A percentile compares a stretch with the other conserved stretches of the same genome.
Evolutionary conservation across 2,329 filamentous ascomycete genomes (phyloP).

Genomic region (Myriosclerotinia curreyana): DNA sequence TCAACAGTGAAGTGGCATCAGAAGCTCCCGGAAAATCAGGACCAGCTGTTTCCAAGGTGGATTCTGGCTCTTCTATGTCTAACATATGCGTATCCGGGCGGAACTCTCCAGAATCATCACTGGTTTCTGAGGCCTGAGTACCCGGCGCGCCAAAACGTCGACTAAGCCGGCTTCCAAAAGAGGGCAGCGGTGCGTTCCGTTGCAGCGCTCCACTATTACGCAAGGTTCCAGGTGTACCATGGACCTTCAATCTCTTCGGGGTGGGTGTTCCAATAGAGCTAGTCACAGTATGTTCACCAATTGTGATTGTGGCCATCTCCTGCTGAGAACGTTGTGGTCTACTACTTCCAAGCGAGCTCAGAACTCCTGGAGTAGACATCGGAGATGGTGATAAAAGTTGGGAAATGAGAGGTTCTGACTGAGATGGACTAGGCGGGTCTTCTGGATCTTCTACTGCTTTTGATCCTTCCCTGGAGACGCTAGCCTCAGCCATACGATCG

Average conservation of each 20-base stretch:
- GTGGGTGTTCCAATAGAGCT: constrained; percentile 36
- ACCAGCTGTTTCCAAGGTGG: constrained; percentile 26
- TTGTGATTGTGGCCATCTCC: constrained; percentile 39
- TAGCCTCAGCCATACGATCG: constrained; percentile 32
- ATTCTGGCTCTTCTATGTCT: constrained; percentile 24
- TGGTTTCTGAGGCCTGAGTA: constrained; percentile 20
- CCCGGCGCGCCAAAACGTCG: constrained; percentile 37
- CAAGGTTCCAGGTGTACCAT: constrained; percentile 21
- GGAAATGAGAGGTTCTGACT: constrained; percentile 30
- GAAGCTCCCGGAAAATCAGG: constrained; percentile 20
- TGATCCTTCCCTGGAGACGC: constrained; percentile 17
- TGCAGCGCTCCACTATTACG: constrained; percentile 6
- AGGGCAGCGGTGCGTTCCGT: constrained; percentile 24
- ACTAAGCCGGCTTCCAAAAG: constrained; percentile 37
- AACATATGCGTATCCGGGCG: constrained; percentile 36
- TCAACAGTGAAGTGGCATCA: constrained; percentile 12
- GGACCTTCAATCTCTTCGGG: constrained; percentile 31
- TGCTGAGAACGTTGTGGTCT: constrained; percentile 28
- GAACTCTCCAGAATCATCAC: constrained; percentile 23
- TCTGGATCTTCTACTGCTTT: constrained; percentile 13
- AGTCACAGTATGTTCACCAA: constrained; percentile 38
- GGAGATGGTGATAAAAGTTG: constrained; percentile 32
- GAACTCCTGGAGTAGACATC: constrained; percentile 30
- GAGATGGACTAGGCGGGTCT: not conserved
- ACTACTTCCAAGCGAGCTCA: constrained; percentile 31